Evolutionary conservation across 2,329 filamentous ascomycete genomes (phyloP), one percentile per base, ranked within the genome.

Genomic region (Penicillium sp.): DNA sequence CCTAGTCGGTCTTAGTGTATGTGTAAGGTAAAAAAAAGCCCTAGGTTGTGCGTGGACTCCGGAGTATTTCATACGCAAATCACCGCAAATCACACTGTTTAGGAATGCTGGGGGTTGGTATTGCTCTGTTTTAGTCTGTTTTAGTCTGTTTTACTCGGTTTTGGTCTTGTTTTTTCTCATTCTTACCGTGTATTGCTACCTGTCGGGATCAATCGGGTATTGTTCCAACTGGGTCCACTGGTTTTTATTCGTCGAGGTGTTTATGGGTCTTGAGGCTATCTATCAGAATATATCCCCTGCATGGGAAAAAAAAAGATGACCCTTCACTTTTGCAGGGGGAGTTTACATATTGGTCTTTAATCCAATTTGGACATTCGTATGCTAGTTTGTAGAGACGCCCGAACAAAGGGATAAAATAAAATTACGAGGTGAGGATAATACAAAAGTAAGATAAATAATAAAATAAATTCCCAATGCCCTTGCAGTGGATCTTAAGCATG

Each of bases 1-100:
- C 66, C 69, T 62, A 60, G 65, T 70, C 62, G 61, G 65, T 66
- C 58, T 65, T 70, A 68, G 70, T 72, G 70, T 67, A 67, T 60
- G 36, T 25, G 49, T 57, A 45, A 41, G 38, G 58, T 60, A 56
- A 57, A 55, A 45, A 63, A 66, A 66, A 70, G 69, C 67, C 69
- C 69, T 70, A 70, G 61, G 66, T 62, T 66, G 64, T 65, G 64
- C 61, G 53, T 47, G 61, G 58, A 56, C 60, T 49, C 27, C 49
- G 52, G 55, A 58, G 59, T 66, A 62, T 66, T 65, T 61, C 58
- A 62, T 39, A 52, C 48, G 61, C 57, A 61, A 53, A 57, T 55
- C 53, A 43, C 44, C 48, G 61, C 57, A 61, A 53, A 57, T 55
- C 53, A 39, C 44, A 44, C 53, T 42, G 55, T 65, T 38, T 23